Percentiles rank a stretch among this genome's conserved stretches.
Evolutionary conservation across 2,329 filamentous ascomycete genomes (phyloP).

Genomic region (Aspergillus sp.): DNA sequence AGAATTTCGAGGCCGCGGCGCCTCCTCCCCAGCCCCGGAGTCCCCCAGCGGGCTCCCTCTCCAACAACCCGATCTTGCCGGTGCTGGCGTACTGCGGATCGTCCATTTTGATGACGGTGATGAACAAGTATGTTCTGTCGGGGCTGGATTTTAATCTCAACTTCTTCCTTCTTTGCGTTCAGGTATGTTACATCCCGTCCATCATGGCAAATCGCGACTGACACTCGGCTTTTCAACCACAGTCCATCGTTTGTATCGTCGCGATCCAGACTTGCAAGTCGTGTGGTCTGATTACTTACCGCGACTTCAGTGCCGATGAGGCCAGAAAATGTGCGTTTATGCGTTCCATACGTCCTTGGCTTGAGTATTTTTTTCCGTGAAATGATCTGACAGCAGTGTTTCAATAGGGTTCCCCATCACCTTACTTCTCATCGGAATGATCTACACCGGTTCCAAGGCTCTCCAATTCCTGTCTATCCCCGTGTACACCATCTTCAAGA

Average conservation of each 20-base stretch:
- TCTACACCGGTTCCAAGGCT: slow-evolving; percentile 95
- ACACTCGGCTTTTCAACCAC: neutral
- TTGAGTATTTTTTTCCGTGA: slow-evolving; percentile 1
- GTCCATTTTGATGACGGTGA: slow-evolving; percentile 99
- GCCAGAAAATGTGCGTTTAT: slow-evolving; percentile 77
- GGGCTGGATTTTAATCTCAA: slow-evolving; percentile 91
- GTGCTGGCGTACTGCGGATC: slow-evolving; percentile 89
- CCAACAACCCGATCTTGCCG: slow-evolving; percentile 75
- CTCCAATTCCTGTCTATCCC: slow-evolving; percentile 95
- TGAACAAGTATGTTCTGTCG: slow-evolving; percentile 97
- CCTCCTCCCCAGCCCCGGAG: slow-evolving; percentile 37
- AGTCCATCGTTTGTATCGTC: slow-evolving; percentile 86
- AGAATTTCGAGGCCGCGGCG: slow-evolving; percentile 43
- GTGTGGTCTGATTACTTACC: slow-evolving; percentile 74
- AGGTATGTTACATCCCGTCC: slow-evolving; percentile 59
- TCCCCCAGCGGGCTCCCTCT: slow-evolving; percentile 47
- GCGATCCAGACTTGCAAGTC: slow-evolving; percentile 83
- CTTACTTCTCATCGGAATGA: slow-evolving; percentile 95
- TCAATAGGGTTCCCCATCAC: slow-evolving; percentile 88
- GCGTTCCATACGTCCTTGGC: neutral
- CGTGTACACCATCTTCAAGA: slow-evolving; percentile 99
- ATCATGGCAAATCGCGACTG: neutral
- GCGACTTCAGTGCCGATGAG: slow-evolving; percentile 81
- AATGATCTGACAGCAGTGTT: slow-evolving; percentile 4
- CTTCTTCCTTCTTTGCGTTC: slow-evolving; percentile 88